These are phyloP conservation scores for Candida smagusa DNA, from an alignment of 1,139 yeast species.

Conservation along the genomic window DNA sequence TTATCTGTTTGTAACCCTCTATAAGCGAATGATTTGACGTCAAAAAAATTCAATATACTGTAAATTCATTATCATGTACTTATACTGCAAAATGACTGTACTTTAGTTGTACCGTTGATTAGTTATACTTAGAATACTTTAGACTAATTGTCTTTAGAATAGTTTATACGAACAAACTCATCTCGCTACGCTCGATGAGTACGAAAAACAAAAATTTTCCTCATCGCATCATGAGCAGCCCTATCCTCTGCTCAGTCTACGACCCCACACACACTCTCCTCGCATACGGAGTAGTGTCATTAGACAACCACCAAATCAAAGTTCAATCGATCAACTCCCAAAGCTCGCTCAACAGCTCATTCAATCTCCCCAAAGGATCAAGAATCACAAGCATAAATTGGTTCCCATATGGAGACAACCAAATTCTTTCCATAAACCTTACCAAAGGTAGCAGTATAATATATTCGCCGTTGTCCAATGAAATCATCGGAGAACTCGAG, in stretches of 20 bases:
- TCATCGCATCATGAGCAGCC: constrained; percentile 13
- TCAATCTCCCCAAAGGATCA: constrained; percentile 54
- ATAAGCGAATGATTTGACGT: too few species aligned
- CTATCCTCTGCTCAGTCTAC: constrained; percentile 38
- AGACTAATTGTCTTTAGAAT: too few species aligned
- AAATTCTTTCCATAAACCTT: constrained; percentile 60
- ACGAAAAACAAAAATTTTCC: constrained; percentile 1
- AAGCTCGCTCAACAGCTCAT: constrained; percentile 35
- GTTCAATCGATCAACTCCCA: constrained; percentile 52
- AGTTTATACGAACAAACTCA: too few species aligned
- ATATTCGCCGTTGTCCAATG: constrained; percentile 66
- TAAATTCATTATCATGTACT: too few species aligned
- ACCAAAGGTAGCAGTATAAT: constrained; percentile 63
- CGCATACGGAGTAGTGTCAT: constrained; percentile 66
- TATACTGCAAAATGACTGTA: too few species aligned
- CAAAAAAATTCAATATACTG: too few species aligned
- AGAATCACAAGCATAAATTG: constrained; percentile 56
- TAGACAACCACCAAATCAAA: constrained; percentile 71
- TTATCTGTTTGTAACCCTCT: too few species aligned
- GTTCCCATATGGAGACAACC: constrained; percentile 43
- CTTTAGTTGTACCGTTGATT: too few species aligned
- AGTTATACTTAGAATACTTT: too few species aligned
- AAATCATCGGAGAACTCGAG: constrained; percentile 48
- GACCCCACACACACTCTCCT: constrained; percentile 57
- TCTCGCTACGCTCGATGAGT: background rate